phyloP scores from a whole-genome alignment of 1,139 yeast species.

The Diutina scorzettiae region DNA sequence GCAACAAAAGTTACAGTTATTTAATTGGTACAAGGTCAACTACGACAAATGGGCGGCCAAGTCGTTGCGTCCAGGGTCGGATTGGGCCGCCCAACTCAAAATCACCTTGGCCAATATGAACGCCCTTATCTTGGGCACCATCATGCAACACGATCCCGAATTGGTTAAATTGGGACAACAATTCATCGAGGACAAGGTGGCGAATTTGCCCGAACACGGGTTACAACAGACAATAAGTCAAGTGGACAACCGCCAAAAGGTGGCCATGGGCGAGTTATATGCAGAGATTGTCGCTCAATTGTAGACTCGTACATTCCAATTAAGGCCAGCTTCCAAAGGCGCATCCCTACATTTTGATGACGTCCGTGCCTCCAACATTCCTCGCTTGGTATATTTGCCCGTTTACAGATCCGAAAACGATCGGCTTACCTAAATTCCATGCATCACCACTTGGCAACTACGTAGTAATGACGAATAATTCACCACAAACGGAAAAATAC shows the following conservation, averaged over 20 bases:
- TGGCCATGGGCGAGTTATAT: conserved; percentile 9
- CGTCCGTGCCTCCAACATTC: too few relatives aligned
- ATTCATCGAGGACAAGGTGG: conserved; percentile 22
- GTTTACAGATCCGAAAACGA: too few relatives aligned
- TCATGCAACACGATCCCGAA: conserved; percentile 25
- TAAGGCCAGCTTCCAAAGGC: too few relatives aligned
- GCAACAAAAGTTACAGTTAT: conserved; percentile 18
- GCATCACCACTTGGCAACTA: too few relatives aligned
- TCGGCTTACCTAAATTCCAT: too few relatives aligned
- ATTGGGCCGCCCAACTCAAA: conserved; percentile 27
- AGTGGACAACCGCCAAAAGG: conserved; percentile 14
- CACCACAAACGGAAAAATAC: too few relatives aligned
- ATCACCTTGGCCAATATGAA: conserved; percentile 30
- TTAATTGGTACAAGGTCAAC: conserved; percentile 45
- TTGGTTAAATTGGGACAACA: conserved; percentile 12
- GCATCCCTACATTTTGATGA: too few relatives aligned
- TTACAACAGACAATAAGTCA: conserved; percentile 15
- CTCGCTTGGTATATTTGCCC: too few relatives aligned
- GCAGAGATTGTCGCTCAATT: conserved; percentile 1
- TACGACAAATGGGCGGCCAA: conserved; percentile 39
- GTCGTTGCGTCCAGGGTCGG: conserved; percentile 32
- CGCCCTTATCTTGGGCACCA: conserved; percentile 26
- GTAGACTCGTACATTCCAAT: too few relatives aligned
- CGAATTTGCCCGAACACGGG: conserved; percentile 24
- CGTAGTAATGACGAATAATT: too few relatives aligned